Conservation (phyloP, 805 yeast genomes). For the Yamadazyma ubonensis region DNA sequence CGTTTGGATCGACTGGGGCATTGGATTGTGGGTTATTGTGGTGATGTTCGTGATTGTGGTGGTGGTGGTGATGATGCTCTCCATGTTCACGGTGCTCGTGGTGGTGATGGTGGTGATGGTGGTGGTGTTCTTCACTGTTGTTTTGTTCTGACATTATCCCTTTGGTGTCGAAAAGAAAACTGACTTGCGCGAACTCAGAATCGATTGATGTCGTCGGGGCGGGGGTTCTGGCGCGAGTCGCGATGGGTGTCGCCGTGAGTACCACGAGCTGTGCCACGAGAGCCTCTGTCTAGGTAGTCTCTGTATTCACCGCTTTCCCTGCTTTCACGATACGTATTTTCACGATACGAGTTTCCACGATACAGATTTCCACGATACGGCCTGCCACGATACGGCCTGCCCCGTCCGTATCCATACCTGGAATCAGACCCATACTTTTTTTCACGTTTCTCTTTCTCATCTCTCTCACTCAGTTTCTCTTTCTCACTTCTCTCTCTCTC, state of each 20-base stretch:
- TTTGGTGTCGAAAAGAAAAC: slow-evolving; percentile 4
- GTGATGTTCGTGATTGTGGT: slow-evolving; percentile 15
- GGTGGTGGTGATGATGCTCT: slow-evolving; percentile 18
- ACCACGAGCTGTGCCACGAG: not conserved
- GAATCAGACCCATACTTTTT: too few species aligned
- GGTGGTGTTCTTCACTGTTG: not conserved
- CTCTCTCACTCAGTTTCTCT: not conserved
- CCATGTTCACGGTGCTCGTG: slow-evolving; percentile 6
- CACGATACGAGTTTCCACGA: too few species aligned
- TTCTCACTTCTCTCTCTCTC: slow-evolving; percentile 1
- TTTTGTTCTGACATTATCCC: slow-evolving; percentile 7
- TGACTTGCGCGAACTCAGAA: slow-evolving; percentile 5
- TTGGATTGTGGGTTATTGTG: slow-evolving; percentile 2
- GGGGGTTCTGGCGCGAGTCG: not conserved
- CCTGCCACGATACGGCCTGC: not conserved
- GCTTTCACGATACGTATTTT: too few species aligned
- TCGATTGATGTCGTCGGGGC: slow-evolving; percentile 5
- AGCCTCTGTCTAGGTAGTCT: too few species aligned
- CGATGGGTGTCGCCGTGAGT: not conserved
- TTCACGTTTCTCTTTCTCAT: not conserved
- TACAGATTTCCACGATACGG: too few species aligned
- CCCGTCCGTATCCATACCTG: slow-evolving; percentile 5
- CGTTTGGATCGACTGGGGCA: slow-evolving; percentile 23
- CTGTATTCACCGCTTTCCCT: too few species aligned
- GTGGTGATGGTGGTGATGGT: slow-evolving; percentile 2